Evolutionary conservation across 345 rosid genomes (phyloP).

Genomic region (Barbarea vulgaris): DNA sequence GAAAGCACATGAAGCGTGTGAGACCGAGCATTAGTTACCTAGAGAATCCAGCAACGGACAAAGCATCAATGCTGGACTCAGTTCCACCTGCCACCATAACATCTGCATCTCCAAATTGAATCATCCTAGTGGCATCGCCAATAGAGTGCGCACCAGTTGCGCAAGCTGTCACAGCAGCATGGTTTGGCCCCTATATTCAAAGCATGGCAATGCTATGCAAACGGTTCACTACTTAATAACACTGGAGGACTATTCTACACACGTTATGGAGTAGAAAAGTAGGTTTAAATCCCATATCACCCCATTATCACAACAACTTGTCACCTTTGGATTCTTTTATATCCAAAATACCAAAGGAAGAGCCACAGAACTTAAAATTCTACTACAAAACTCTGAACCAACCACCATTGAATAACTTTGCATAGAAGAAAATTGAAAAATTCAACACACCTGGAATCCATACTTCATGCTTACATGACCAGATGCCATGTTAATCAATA

Average conservation of each 20-base stretch:
- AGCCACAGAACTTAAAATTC: neutral
- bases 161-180: constrained; percentile 99
- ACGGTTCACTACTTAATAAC: constrained; percentile 13
- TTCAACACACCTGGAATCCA: constrained; percentile 79
- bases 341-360: neutral
- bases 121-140: constrained; percentile 96
- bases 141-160: constrained; percentile 98
- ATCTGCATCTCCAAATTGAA: constrained; percentile 95
- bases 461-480: constrained; percentile 97
- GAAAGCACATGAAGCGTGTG: neutral
- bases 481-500: constrained; percentile 95
- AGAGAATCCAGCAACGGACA: constrained; percentile 95
- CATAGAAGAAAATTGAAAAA: neutral
- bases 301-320: neutral
- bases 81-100: constrained; percentile 98
- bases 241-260: neutral
- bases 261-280: neutral
- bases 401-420: neutral
- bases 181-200: constrained; percentile 90
- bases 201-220: constrained; percentile 26
- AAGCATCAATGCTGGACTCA: constrained; percentile 95
- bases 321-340: neutral
- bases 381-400: neutral
- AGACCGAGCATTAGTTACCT: constrained; percentile 47
- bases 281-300: neutral